Conservation (phyloP, 1,284 basidiomycete species). For the Leccinum fallax region DNA sequence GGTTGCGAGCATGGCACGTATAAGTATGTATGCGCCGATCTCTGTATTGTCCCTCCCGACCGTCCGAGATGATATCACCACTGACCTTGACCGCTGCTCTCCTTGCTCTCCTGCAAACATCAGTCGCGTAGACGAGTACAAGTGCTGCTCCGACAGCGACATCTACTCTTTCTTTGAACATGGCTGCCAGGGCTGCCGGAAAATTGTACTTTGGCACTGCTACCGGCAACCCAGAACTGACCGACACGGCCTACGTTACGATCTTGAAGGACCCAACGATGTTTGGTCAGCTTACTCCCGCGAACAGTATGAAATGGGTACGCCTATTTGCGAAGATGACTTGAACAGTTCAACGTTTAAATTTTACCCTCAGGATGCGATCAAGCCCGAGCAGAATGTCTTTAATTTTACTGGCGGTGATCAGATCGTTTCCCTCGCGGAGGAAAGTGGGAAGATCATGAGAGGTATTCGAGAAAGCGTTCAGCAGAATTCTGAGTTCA, state of each 20-base stretch:
- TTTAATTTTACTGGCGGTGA: conserved; percentile 34
- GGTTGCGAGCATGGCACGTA: background rate
- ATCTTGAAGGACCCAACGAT: conserved; percentile 9
- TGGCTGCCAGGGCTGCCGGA: conserved; percentile 48
- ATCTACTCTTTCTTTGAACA: conserved; percentile 34
- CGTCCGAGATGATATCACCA: conserved; percentile 1
- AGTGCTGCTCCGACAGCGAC: conserved; percentile 6
- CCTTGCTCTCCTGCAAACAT: conserved; percentile 8
- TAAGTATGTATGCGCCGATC: background rate
- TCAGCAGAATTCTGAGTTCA: background rate
- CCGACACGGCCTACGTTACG: conserved; percentile 45
- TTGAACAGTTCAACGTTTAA: background rate
- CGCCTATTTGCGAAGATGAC: background rate
- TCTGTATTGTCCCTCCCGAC: background rate
- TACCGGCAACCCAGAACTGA: conserved; percentile 59
- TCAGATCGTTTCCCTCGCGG: conserved; percentile 29
- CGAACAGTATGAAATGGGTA: conserved; percentile 29
- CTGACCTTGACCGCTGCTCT: conserved; percentile 7
- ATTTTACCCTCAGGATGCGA: conserved; percentile 14
- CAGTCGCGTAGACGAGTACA: conserved; percentile 1
- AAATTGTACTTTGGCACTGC: conserved; percentile 63
- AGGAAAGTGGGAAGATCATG: conserved; percentile 22
- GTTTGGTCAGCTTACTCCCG: conserved; percentile 25
- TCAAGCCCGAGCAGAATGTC: conserved; percentile 24
- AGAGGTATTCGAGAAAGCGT: conserved; percentile 18